These are phyloP conservation scores for Ganoderma meredithae DNA, from an alignment of 1,284 basidiomycete genomes.

Conservation along the genomic window DNA sequence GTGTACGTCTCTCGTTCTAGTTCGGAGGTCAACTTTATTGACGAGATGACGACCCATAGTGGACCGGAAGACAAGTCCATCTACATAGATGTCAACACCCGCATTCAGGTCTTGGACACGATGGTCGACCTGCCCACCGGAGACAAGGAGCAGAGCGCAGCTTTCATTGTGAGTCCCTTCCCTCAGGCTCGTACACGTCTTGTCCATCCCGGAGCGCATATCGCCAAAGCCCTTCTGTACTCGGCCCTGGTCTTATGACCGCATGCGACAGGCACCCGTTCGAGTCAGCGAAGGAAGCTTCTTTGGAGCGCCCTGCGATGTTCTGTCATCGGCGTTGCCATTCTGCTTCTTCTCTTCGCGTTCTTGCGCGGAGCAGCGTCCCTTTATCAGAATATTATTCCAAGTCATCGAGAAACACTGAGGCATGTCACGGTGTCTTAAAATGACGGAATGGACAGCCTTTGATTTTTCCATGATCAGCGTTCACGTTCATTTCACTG, in stretches of 20 bases:
- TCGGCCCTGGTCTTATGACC: too few relatives aligned
- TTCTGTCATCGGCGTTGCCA: too few relatives aligned
- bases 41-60: slow-evolving; percentile 38
- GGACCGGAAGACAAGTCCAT: slow-evolving; percentile 60
- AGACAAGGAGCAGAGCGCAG: slow-evolving; percentile 85
- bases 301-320: too few relatives aligned
- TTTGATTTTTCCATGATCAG: background rate
- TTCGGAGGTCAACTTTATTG: slow-evolving; percentile 9
- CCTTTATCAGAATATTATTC: too few relatives aligned
- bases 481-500: background rate
- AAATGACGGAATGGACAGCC: background rate
- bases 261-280: background rate
- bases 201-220: background rate
- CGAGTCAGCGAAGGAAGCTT: too few relatives aligned
- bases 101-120: slow-evolving; percentile 74
- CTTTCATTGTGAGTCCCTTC: slow-evolving; percentile 71
- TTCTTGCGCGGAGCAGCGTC: too few relatives aligned
- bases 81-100: slow-evolving; percentile 73
- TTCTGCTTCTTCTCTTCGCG: too few relatives aligned
- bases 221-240: background rate
- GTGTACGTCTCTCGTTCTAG: slow-evolving; percentile 54
- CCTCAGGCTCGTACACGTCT: background rate
- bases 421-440: too few relatives aligned
- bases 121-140: slow-evolving; percentile 77
- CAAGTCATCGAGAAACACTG: background rate